Evolutionary conservation across 345 rosid genomes (phyloP).

Genomic region (Rhodomyrtus tomentosa): DNA sequence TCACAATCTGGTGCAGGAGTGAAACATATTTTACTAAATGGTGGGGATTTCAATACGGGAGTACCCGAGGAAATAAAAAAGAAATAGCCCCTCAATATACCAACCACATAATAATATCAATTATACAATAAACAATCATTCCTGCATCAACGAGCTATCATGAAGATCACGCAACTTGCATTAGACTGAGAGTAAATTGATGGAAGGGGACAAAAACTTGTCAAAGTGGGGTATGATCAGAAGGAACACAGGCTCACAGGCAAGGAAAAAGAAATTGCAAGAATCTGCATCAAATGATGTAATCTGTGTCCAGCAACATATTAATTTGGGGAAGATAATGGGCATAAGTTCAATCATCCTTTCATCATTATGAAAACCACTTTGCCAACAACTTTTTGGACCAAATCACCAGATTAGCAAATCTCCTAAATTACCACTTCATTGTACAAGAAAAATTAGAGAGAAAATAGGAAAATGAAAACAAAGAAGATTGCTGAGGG

Average conservation of each 20-base stretch:
- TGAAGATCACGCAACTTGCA: not conserved
- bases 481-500: not conserved
- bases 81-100: not conserved
- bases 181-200: not conserved
- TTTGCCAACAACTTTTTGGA: not conserved
- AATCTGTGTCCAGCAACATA: not conserved
- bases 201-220: not conserved
- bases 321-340: not conserved
- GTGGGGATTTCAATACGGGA: not conserved
- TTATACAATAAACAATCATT: not conserved
- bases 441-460: not conserved
- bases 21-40: not conserved
- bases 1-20: not conserved
- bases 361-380: not conserved
- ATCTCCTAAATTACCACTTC: conserved; percentile 7
- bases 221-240: not conserved
- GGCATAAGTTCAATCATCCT: not conserved
- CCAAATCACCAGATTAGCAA: not conserved
- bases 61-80: not conserved
- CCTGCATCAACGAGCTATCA: not conserved
- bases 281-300: conserved; percentile 8
- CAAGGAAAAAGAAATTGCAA: not conserved
- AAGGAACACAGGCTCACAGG: not conserved
- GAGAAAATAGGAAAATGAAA: not conserved
- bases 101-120: not conserved